Conservation (phyloP, 257 asterid species). For the Anisodus tanguticus region DNA sequence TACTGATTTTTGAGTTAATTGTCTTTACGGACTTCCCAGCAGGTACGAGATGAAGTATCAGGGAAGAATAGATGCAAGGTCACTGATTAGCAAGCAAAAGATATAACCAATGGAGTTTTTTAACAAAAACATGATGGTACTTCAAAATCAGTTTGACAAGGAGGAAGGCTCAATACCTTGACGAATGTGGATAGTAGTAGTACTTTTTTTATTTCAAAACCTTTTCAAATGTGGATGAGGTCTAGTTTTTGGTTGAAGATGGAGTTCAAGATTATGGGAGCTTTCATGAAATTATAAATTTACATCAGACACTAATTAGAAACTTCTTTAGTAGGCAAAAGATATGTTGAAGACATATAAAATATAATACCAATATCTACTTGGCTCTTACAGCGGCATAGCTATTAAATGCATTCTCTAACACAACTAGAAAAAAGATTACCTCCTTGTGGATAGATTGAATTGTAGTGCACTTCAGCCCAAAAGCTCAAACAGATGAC, state of each 20-base stretch:
- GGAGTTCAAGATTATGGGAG: not conserved
- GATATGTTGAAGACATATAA: not conserved
- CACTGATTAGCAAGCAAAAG: constrained; percentile 2
- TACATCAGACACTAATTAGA: not conserved
- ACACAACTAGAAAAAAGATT: constrained; percentile 25
- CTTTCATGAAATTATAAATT: not conserved
- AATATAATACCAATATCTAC: not conserved
- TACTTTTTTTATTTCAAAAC: not conserved
- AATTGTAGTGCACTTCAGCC: constrained; percentile 94
- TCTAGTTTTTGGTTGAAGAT: not conserved
- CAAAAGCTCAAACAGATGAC: constrained; percentile 87
- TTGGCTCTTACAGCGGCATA: not conserved
- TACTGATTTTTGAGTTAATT: not conserved
- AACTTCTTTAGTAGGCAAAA: not conserved
- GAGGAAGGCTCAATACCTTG: not conserved
- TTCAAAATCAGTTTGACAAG: not conserved
- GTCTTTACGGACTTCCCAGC: not conserved
- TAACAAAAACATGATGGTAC: not conserved
- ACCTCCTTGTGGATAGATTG: constrained; percentile 87
- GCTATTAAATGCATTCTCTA: not conserved
- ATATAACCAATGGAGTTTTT: not conserved
- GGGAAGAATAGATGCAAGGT: not conserved
- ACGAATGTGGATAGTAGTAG: not conserved
- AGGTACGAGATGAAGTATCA: not conserved
- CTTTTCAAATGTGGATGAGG: not conserved